A percentile compares a stretch with the other conserved stretches of the same genome.
Conservation (phyloP, 192 early-diverging fungal species). For the Backusella liffmaniae region DNA sequence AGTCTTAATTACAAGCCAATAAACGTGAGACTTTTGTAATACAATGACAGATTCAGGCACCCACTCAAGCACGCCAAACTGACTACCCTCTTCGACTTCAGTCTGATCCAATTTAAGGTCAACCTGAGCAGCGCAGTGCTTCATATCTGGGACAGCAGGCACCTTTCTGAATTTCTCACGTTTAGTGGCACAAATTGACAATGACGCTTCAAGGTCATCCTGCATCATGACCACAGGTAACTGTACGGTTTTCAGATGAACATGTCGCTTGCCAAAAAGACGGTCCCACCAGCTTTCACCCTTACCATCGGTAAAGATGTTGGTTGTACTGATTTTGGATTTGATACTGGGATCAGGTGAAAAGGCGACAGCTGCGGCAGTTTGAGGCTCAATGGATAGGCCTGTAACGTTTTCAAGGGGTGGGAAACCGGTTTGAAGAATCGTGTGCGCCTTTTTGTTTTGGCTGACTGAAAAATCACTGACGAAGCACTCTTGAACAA, state of each 20-base stretch:
- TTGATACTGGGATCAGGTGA: conserved; percentile 16
- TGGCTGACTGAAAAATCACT: not conserved
- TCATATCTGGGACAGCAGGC: not conserved
- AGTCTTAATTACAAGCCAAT: conserved; percentile 16
- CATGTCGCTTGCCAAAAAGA: conserved; percentile 12
- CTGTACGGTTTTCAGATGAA: conserved; percentile 15
- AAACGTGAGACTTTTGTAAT: conserved; percentile 1
- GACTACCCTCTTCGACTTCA: conserved; percentile 3
- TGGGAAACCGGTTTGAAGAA: conserved; percentile 24
- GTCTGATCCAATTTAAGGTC: not conserved
- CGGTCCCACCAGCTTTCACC: conserved; percentile 26
- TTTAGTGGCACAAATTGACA: conserved; percentile 11
- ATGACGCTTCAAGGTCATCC: not conserved
- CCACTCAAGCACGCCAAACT: conserved; percentile 17
- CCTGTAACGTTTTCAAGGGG: conserved; percentile 17
- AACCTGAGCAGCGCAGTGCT: not conserved
- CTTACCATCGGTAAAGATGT: not conserved
- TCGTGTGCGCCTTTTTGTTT: not conserved
- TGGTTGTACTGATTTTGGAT: not conserved
- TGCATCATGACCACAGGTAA: not conserved
- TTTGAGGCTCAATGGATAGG: not conserved
- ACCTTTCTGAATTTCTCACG: not conserved
- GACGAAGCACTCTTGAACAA: not conserved
- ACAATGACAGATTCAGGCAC: conserved; percentile 8
- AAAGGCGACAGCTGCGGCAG: conserved; percentile 18